Evolutionary conservation across 2,329 filamentous ascomycete genomes (phyloP), one percentile per base, ranked within the genome.

Genomic region (Elsinoe ampelina): DNA sequence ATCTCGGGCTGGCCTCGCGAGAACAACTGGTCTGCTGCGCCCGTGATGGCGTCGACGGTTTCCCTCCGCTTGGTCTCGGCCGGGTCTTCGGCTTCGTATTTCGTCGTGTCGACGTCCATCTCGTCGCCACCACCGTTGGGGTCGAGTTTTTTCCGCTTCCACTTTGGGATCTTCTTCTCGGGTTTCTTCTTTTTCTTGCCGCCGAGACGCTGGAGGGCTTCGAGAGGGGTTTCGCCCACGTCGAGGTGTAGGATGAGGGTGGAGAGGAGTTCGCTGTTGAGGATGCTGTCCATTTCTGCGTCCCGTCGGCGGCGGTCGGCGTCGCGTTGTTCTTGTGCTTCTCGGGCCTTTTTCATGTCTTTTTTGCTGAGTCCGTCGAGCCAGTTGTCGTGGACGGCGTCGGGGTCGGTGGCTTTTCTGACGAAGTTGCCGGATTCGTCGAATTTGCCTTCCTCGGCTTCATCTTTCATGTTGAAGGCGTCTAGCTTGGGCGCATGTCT

Each of bases 401-500:
- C 90, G 0, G 89, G 89, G 65, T 98, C 93, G 7, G 75, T 81
- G 0, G 91, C 91, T 70, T 95, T 95, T 57, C 93, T 83, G 43
- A 98, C 83, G 68, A 84, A 98, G 70, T 97, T 98, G 8, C 92
- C 92, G 1, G 84, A 76, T 63, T 93, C 87, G 68, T 98, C 93
- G 65, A 96, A 98, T 10, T 84, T 80, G 1, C 93, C 93, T 63
- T 97, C 92, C 66, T 97, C 90, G 69, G 95, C 85, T 70, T 98
- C 93, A 11, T 81, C 76, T 58, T 82, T 84, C 78, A 98, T 87
- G 67, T 98, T 97, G 78, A 98, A 98, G 2, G 92, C 92, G 70
- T 97, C 93, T 5, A 98, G 80, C 69, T 93, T 89, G 1, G 93
- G 93, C 1, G 93, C 93, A 70, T 96, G 89, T 65, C 84, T 87